Evolutionary conservation across 805 yeast species (phyloP), one percentile per base, ranked within the genome.

Genomic region (Yamadazyma insecticola): DNA sequence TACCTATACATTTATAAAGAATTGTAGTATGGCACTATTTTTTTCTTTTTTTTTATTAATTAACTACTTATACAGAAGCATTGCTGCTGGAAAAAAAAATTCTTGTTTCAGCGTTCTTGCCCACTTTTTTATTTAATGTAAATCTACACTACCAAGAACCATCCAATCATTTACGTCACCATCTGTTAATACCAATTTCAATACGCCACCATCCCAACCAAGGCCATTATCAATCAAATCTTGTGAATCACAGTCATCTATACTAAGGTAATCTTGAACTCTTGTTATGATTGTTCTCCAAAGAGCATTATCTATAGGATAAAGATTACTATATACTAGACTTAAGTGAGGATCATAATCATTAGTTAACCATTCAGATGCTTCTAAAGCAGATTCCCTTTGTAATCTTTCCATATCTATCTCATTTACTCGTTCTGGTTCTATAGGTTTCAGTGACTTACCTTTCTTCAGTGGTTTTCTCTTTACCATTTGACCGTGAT

Each of bases 271-370:
- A 50, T 83, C 90, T 45, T 71, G 75, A 4, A 83, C 68, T 41
- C 90, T 57, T 9, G 79, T 77, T 36, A 72, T 74, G 18, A 83
- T 72, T 2, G 83, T 76, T 29, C 76, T 65, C 53, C 76, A 66
- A 35, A 75, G 60, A 1, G 89, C 88, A 45, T 70, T 78, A 40
- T 79, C 79, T 10, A 85, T 71, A 7, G 85, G 86, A 42, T 74
- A 69, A 16, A 72, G 51, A 36, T 76, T 70, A 7, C 87, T 76
- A 52, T 84, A 84, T 4, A 77, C 77, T 33, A 84, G 55, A 6
- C 88, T 79, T 12, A 84, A 60, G 50, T 84, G 95, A 1, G 95
- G 94, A 31, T 72, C 75, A 48, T 64, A 84, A 32, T 76, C 81
- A 4, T 55, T 47, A 10, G 37, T 39, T 4, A 72, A 69, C 89